Percentiles rank a stretch among this genome's conserved stretches.
Evolutionary conservation across 2,329 filamentous ascomycete species (phyloP).

Genomic region (Phaeosphaeriaceae sp.): DNA sequence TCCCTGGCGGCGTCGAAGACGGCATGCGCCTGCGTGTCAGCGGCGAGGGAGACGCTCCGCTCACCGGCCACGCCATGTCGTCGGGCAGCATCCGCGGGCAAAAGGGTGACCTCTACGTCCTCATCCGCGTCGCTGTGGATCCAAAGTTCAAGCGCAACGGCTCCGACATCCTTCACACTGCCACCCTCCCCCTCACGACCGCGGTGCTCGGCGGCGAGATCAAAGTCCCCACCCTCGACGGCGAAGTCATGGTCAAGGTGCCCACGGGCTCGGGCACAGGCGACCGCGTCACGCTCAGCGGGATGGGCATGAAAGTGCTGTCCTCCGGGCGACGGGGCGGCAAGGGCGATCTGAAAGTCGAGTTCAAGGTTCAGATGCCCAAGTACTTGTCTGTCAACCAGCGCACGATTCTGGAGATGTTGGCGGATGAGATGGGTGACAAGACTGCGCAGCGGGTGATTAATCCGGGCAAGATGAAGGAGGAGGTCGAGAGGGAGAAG

Average conservation of each 20-base stretch:
- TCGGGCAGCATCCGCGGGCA: slow-evolving; percentile 66
- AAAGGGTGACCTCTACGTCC: slow-evolving; percentile 88
- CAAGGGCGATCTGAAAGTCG: slow-evolving; percentile 85
- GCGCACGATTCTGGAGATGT: slow-evolving; percentile 90
- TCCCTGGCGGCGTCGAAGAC: slow-evolving; percentile 94
- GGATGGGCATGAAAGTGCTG: slow-evolving; percentile 94
- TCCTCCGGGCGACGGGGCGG: slow-evolving; percentile 62
- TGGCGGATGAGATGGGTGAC: slow-evolving; percentile 95
- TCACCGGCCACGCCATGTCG: slow-evolving; percentile 73
- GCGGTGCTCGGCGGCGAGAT: slow-evolving; percentile 91
- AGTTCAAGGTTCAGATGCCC: slow-evolving; percentile 94
- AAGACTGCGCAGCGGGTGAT: slow-evolving; percentile 91
- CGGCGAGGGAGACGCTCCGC: slow-evolving; percentile 85
- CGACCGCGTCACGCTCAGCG: slow-evolving; percentile 85
- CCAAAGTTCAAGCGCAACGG: slow-evolving; percentile 87
- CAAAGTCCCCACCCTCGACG: slow-evolving; percentile 86
- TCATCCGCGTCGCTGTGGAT: slow-evolving; percentile 87
- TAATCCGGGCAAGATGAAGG: slow-evolving; percentile 69
- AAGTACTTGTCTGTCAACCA: slow-evolving; percentile 93
- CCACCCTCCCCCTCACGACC: slow-evolving; percentile 88
- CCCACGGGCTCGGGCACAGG: slow-evolving; percentile 90
- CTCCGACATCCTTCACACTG: slow-evolving; percentile 91
- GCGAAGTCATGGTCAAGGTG: slow-evolving; percentile 88
- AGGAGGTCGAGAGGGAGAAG: slow-evolving; percentile 22
- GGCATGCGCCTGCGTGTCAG: slow-evolving; percentile 89